Conservation (phyloP, 2,329 filamentous ascomycete genomes). For the Xylaria polymorpha region DNA sequence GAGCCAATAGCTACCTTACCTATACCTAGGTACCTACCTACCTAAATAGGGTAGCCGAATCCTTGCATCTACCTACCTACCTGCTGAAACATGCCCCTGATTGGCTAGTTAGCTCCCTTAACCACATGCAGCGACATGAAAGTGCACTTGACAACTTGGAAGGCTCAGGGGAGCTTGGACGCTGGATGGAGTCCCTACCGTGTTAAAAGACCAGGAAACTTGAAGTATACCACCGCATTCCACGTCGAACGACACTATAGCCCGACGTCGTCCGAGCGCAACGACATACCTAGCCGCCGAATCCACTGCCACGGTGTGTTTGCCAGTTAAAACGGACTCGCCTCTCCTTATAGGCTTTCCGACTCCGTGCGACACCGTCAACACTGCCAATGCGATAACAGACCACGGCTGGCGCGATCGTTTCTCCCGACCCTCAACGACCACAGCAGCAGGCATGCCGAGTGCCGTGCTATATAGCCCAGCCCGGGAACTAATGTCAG, state of each 20-base stretch:
- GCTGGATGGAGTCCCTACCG: background rate
- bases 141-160: background rate
- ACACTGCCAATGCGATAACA: constrained; percentile 17
- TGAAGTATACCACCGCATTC: constrained; percentile 8
- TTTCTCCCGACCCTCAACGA: constrained; percentile 8
- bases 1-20: background rate
- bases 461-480: constrained; percentile 45
- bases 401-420: constrained; percentile 5
- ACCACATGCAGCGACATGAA: background rate
- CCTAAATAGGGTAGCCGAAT: background rate
- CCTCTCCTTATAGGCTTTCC: constrained; percentile 2
- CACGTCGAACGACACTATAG: constrained; percentile 9
- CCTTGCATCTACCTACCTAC: background rate
- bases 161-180: constrained; percentile 11
- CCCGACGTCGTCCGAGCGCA: background rate
- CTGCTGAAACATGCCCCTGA: background rate
- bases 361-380: constrained; percentile 12
- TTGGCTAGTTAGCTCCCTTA: constrained; percentile 5
- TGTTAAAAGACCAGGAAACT: background rate
- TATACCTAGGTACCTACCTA: no score
- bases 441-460: constrained; percentile 42
- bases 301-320: background rate
- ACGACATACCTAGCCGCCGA: background rate
- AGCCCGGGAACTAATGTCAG: constrained; percentile 59
- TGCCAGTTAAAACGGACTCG: background rate